Conservation (phyloP, 805 yeast species). For the Monosporozyma aquatica region DNA sequence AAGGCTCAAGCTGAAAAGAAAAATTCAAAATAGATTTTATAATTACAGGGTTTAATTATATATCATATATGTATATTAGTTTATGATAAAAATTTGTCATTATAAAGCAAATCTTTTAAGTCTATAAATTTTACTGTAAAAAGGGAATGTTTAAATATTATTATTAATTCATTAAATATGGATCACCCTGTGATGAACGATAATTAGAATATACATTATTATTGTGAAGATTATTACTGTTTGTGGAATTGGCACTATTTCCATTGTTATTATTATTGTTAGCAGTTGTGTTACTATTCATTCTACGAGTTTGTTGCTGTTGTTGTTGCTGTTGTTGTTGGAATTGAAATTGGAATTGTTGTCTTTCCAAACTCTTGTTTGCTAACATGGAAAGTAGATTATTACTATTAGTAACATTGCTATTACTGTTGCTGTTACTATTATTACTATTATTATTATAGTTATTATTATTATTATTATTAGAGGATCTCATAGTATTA, state of each 20-base stretch:
- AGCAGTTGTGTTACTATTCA: background rate
- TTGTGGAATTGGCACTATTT: background rate
- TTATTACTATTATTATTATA: background rate
- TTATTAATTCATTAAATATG: constrained; percentile 12
- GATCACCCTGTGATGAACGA: constrained; percentile 13
- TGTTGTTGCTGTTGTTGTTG: constrained; percentile 7
- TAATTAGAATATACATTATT: constrained; percentile 1
- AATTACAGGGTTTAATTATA: too few relatives aligned
- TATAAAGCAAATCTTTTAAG: too few relatives aligned
- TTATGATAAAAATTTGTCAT: background rate
- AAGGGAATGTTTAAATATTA: too few relatives aligned
- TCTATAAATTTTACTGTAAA: too few relatives aligned
- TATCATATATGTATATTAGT: too few relatives aligned
- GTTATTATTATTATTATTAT: background rate
- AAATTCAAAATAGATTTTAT: background rate
- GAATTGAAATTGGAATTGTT: constrained; percentile 7
- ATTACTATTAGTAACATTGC: background rate
- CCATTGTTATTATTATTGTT: background rate
- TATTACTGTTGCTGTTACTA: constrained; percentile 5
- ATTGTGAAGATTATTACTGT: too few relatives aligned
- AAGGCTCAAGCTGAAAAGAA: constrained; percentile 17
- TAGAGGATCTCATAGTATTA: background rate
- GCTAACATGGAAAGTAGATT: background rate
- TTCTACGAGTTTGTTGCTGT: constrained; percentile 5
- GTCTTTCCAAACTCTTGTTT: constrained; percentile 13